Evolutionary conservation across 495 filamentous ascomycete genomes (phyloP).

Genomic region (Hyaloscypha bicolor): DNA sequence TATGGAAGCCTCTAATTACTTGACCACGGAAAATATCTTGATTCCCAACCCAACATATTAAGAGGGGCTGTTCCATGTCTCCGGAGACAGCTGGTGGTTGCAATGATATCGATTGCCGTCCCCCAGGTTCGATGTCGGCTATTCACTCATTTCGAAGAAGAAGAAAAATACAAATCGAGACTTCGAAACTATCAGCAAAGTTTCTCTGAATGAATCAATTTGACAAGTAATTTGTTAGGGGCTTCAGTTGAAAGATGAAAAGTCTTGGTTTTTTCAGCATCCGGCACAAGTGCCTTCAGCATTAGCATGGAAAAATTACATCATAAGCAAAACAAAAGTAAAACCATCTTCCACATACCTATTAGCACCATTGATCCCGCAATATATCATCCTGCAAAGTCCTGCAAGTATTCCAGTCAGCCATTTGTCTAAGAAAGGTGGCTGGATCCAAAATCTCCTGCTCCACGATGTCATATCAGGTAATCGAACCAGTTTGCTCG

Average conservation of each 20-base stretch:
- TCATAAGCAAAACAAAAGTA: conserved; percentile 27
- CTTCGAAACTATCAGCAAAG: neutral
- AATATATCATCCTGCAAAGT: neutral
- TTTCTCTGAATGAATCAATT: neutral
- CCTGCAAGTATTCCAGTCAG: conserved; percentile 9
- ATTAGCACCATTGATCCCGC: neutral
- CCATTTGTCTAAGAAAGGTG: neutral
- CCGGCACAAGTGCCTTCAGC: conserved; percentile 29
- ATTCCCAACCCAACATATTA: no score
- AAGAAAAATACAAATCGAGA: neutral
- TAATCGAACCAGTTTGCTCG: conserved; percentile 38
- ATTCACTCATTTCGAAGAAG: no score
- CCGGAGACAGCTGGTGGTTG: no score
- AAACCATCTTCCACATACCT: conserved; percentile 7
- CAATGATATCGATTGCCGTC: neutral
- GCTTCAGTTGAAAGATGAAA: conserved; percentile 42
- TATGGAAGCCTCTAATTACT: no score
- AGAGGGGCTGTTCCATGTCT: no score
- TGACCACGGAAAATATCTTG: no score
- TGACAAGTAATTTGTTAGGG: neutral
- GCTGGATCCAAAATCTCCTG: neutral
- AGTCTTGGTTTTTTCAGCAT: conserved; percentile 35
- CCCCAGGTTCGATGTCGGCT: no score
- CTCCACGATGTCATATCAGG: conserved; percentile 26
- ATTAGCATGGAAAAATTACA: conserved; percentile 39